Evolutionary conservation across 164 flowering plant genomes (phyloP), one percentile per base, ranked within the genome.

Genomic region (Euptelea pleiosperma): DNA sequence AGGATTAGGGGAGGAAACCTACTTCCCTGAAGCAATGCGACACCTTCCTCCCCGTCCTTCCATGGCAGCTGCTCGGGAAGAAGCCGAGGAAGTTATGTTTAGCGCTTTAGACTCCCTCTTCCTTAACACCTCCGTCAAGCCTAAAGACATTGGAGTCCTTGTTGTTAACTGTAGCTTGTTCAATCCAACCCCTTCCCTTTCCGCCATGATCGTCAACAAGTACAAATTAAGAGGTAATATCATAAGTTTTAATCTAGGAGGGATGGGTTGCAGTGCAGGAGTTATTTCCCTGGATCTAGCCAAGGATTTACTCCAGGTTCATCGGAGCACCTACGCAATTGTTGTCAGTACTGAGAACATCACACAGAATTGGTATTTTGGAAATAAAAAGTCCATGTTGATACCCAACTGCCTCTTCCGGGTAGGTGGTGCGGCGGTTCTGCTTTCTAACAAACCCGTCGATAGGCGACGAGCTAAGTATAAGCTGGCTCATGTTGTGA

Each of bases 1-100:
- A 6, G 66, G 71, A 18, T 53, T 66, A 36, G 70, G 70, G 0
- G 70, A 66, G 26, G 70, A 66, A 33, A 66, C 70, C 9, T 61
- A 66, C 45, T 16, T 54, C 35, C 70, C 70, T 15, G 49, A 53
- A 5, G 55, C 70, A 18, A 34, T 66, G 60, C 64, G 58, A 14
- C 36, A 12, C 30, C 18, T 66, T 47, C 69, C 69, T 4, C 52
- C 70, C 8, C 48, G 46, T 37, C 60, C 60, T 14, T 60, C 70
- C 44, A 60, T 66, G 64, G 37, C 59, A 0, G 58, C 60, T 10
- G 64, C 64, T 29, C 24, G 70, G 12, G 60, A 52, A 26, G 64
- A 49, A 8, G 61, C 62, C 1, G 57, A 55, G 36, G 42, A 44
- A 22, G 44, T n/a, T n/a, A n/a, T n/a, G n/a, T n/a, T n/a, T n/a